Base-by-base conservation (phyloP, 805 yeast species). In the Candida rishiriensis region DNA sequence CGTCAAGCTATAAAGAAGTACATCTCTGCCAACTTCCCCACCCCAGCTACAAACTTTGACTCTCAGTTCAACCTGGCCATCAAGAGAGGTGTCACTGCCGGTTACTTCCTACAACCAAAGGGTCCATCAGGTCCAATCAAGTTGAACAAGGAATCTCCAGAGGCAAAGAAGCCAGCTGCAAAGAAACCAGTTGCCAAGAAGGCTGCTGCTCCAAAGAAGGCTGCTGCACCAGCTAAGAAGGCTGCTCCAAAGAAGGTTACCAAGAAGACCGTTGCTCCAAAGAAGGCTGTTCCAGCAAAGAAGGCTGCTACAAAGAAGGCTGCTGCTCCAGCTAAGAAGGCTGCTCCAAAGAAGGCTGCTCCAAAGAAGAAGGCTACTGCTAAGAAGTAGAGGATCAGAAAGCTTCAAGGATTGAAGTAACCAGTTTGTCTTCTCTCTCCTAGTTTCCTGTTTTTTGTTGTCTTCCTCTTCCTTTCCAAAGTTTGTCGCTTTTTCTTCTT, bases 71-170 rank as follows among this genome's bases (percentile, higher is more conserved):
- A 88, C 61, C 54, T 74, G 40, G 93, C 96, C 21, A 71, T 88
- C 58, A 82, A 83, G 71, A 83, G 79, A 63, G 95, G 95, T 53
- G 91, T 88, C 48, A 79, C 76, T 49, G 63, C 79, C n/a, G 91
- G 85, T 39, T 84, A 78, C 41, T 85, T 88, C 53, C 63, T 75
- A 38, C 95, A 86, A 69, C 95, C 95, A 62, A 87, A 88, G 70
- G 96, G 96, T 39, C 83, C 96, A 15, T 81, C 95, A 11, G 96
- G 95, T 40, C 87, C 95, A 38, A 78, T 87, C 52, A 86, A 87
- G 67, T 64, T 84, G 49, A 72, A 69, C 60, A 78, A 78, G 69
- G 64, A 69, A 56, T 52, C 41, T 28, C 40, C 50, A 13, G 64
- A 50, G 38, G 38, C 48, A 10, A 54, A 52, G 31, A 62, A 59